Percentiles rank a stretch among this genome's conserved stretches.
Evolutionary conservation across 176 grass and related monocot genomes (phyloP).

Genomic region (Bothriochloa decipiens): DNA sequence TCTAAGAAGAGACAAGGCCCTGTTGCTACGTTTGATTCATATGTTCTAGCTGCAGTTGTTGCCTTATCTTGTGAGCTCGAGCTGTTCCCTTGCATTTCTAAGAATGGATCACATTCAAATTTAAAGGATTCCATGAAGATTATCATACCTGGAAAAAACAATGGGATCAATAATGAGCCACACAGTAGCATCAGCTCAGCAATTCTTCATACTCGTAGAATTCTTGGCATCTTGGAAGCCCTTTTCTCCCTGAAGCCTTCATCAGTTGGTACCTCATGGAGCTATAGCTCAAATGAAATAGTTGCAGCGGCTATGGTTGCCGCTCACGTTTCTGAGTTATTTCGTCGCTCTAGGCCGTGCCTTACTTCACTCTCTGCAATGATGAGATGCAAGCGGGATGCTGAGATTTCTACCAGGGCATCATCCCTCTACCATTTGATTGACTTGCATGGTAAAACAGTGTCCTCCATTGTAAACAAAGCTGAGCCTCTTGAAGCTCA

Average conservation of each 20-base stretch:
- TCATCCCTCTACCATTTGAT: conserved; percentile 98
- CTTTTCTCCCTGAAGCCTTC: conserved; percentile 99
- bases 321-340: conserved; percentile 97
- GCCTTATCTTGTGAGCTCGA: conserved; percentile 96
- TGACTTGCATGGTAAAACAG: conserved; percentile 93
- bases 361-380: conserved; percentile 81
- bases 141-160: conserved; percentile 60
- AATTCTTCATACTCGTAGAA: conserved; percentile 85
- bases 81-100: conserved; percentile 85
- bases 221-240: conserved; percentile 95
- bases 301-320: conserved; percentile 99
- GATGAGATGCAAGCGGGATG: conserved; percentile 86
- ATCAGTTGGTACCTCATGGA: conserved; percentile 97
- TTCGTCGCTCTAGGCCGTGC: conserved; percentile 88
- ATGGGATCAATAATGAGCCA: conserved; percentile 66
- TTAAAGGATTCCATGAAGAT: conserved; percentile 63
- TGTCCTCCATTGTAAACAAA: conserved; percentile 97
- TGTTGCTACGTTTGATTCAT: conserved; percentile 96
- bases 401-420: conserved; percentile 82
- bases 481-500: conserved; percentile 92
- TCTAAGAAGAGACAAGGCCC: conserved; percentile 87
- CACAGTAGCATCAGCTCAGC: conserved; percentile 80
- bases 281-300: conserved; percentile 99
- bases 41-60: conserved; percentile 91
- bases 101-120: conserved; percentile 60